A percentile compares a stretch with the other conserved stretches of the same genome.
Conservation (phyloP, 2,329 filamentous ascomycete species). For the Colletotrichum lupini region DNA sequence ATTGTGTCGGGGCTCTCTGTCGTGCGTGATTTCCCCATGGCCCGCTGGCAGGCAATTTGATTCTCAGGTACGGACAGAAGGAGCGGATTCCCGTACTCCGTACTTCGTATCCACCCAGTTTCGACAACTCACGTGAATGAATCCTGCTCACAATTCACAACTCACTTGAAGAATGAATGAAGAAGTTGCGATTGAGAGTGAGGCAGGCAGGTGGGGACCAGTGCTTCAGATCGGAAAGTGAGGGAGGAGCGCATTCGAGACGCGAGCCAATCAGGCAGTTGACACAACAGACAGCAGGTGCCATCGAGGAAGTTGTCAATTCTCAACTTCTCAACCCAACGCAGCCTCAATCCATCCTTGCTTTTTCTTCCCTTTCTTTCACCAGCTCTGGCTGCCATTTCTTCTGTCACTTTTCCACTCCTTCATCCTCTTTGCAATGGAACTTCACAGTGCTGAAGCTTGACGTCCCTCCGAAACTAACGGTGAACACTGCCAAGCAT, state of each 20-base stretch:
- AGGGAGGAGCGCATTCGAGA: neutral
- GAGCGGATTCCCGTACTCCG: neutral
- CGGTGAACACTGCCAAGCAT: slow-evolving; percentile 25
- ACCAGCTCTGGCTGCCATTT: neutral
- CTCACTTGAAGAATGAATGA: neutral
- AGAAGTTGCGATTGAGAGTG: neutral
- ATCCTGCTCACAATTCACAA: neutral
- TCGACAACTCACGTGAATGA: neutral
- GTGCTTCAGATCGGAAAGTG: neutral
- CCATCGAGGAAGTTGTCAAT: slow-evolving; percentile 18
- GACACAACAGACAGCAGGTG: neutral
- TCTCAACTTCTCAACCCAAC: slow-evolving; percentile 29
- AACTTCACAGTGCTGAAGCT: neutral
- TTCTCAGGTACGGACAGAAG: neutral
- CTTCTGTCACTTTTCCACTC: neutral
- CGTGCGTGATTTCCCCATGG: neutral
- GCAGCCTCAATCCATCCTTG: slow-evolving; percentile 20
- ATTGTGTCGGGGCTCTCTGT: neutral
- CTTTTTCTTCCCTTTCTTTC: slow-evolving; percentile 13
- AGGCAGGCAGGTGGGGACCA: neutral
- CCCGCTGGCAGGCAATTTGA: neutral
- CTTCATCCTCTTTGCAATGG: neutral
- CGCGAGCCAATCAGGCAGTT: neutral
- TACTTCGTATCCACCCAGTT: neutral
- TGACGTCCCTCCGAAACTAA: slow-evolving; percentile 25